Conservation (phyloP, 2,329 filamentous ascomycete species). For the Apiospora arundinis region DNA sequence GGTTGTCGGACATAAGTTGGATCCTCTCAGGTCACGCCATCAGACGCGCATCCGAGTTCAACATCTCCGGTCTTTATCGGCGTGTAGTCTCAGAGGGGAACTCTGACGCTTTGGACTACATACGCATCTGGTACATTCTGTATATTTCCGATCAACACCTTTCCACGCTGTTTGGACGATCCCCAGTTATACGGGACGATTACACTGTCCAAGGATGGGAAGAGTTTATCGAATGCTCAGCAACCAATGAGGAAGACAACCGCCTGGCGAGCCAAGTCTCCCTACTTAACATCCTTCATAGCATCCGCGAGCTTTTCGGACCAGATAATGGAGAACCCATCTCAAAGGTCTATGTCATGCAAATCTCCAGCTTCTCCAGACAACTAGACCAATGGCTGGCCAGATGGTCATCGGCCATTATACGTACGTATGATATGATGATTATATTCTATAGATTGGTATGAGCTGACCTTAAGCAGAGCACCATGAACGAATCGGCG, state of each 20-base stretch:
- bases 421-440: conserved; percentile 32
- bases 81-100: conserved; percentile 45
- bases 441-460: conserved; percentile 25
- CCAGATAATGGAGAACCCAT: conserved; percentile 57
- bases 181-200: conserved; percentile 64
- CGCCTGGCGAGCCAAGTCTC: conserved; percentile 63
- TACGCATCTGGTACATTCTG: conserved; percentile 63
- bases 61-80: conserved; percentile 50
- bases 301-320: conserved; percentile 61
- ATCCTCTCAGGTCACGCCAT: conserved; percentile 63
- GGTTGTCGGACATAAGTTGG: conserved; percentile 68
- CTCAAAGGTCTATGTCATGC: conserved; percentile 56
- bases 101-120: conserved; percentile 56
- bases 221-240: conserved; percentile 57
- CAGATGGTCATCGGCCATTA: conserved; percentile 41
- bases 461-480: conserved; percentile 46
- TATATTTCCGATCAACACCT: conserved; percentile 64
- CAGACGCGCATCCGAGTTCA: conserved; percentile 54
- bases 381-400: conserved; percentile 47
- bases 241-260: conserved; percentile 60
- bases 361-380: conserved; percentile 43
- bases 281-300: conserved; percentile 55
- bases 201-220: conserved; percentile 63
- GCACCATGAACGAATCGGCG: conserved; percentile 47
- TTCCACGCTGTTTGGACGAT: conserved; percentile 65